These are phyloP conservation scores for Gymnopilus junonius DNA, from an alignment of 768 basidiomycete species.

Conservation along the genomic window DNA sequence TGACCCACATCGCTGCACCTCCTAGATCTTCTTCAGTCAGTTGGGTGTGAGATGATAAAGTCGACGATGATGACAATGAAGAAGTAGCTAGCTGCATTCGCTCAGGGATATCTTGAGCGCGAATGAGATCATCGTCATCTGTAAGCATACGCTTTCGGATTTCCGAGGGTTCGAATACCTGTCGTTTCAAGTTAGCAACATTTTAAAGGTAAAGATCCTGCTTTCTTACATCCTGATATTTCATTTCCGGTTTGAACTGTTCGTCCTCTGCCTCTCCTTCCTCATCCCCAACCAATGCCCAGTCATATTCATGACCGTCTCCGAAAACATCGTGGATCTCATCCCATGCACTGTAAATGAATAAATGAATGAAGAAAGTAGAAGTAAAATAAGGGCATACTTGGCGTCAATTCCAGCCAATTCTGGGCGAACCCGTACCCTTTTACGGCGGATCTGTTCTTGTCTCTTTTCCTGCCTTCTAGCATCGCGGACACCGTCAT, in stretches of 20 bases:
- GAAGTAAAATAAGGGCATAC: constrained; percentile 49
- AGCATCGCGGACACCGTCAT: constrained; percentile 78
- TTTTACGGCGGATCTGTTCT: constrained; percentile 71
- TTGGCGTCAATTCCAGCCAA: constrained; percentile 81
- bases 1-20: constrained; percentile 88
- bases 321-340: constrained; percentile 97
- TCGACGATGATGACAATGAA: constrained; percentile 72
- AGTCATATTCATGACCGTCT: constrained; percentile 94
- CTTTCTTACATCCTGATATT: constrained; percentile 75
- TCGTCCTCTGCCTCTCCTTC: constrained; percentile 53
- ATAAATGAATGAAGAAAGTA: constrained; percentile 12
- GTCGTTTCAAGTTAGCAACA: constrained; percentile 13
- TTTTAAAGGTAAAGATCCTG: constrained; percentile 10
- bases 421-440: constrained; percentile 67
- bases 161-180: constrained; percentile 99
- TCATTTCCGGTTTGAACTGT: constrained; percentile 70
- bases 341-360: constrained; percentile 78
- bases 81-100: constrained; percentile 92
- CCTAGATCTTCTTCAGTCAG: constrained; percentile 76
- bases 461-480: constrained; percentile 68
- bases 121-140: constrained; percentile 92
- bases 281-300: constrained; percentile 88
- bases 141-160: constrained; percentile 89
- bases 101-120: constrained; percentile 90
- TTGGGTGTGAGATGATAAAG: constrained; percentile 61